Evolutionary conservation across 176 grass and related monocot genomes (phyloP), one percentile per base, ranked within the genome.

Genomic region (Aechmea fasciata): DNA sequence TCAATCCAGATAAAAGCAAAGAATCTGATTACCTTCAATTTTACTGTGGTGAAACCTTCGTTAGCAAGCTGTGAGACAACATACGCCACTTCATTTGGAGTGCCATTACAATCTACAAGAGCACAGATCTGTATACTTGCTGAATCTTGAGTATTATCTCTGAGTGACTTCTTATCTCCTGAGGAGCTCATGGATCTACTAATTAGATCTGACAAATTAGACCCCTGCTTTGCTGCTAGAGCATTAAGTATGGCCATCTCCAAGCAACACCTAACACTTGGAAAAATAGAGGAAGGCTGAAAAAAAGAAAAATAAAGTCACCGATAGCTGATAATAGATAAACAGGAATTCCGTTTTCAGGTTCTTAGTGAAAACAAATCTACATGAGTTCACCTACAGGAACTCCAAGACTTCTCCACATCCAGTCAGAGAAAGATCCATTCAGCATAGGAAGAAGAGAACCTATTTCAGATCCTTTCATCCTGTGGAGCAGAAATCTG

Each of bases 181-280:
- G 23, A 13, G 28, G 72, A 59, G 51, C 57, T 51, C 47, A 70
- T 63, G 57, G 54, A 84, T 57, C 86, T 86, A 81, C 76, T 61
- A 15, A 87, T 69, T 76, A 89, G 65, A 74, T 89, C 79, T 48
- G 71, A 85, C 64, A 85, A 81, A 69, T 49, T 71, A 75, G 66
- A 80, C 73, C 73, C 83, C 14, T 50, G 17, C 61, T 75, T 81
- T 68, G 85, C 78, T 9, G 81, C 83, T 33, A 96, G 48, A 54
- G 90, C 80, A 96, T 96, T 96, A 82, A 96, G 78, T 80, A 96
- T 85, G 6, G 92, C 88, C 92, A 96, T 96, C 83, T 96, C 92
- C 77, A 96, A 17, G 20, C 92, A 88, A 74, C 88, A 92, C 70
- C 83, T 86, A 65, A 92, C 88, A 83, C 85, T 89, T 74, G 92